A percentile compares a stretch with the other conserved stretches of the same genome.
Evolutionary conservation across 805 yeast genomes (phyloP).

Genomic region (Diddensiella caesifluorescens): DNA sequence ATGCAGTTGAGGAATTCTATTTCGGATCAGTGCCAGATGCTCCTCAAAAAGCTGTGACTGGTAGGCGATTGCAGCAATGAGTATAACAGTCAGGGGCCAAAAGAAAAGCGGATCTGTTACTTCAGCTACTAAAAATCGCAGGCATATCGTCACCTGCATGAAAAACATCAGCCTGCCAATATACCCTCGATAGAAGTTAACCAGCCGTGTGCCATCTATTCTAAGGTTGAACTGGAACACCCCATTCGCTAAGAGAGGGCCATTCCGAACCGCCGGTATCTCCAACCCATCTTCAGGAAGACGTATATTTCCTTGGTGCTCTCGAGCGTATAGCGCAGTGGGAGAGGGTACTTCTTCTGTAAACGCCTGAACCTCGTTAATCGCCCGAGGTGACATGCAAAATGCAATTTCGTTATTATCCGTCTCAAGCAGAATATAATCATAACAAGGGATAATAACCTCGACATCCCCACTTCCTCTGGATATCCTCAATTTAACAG

Average conservation of each 20-base stretch:
- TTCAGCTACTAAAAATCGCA: slow-evolving; percentile 4
- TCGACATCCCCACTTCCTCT: slow-evolving; percentile 1
- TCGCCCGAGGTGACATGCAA: slow-evolving; percentile 7
- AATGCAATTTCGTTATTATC: slow-evolving; percentile 5
- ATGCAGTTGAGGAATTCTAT: slow-evolving; percentile 1
- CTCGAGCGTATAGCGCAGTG: slow-evolving; percentile 1
- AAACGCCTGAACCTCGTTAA: neutral
- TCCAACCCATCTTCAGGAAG: no score
- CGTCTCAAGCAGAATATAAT: slow-evolving; percentile 9
- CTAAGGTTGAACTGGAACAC: slow-evolving; percentile 1
- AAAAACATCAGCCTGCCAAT: no score
- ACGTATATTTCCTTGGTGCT: no score
- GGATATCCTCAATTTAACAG: slow-evolving; percentile 2
- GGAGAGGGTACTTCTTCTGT: neutral
- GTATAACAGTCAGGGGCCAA: neutral
- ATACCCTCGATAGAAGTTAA: no score
- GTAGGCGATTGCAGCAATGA: neutral
- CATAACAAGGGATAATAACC: slow-evolving; percentile 10
- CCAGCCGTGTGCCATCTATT: no score
- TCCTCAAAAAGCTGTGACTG: slow-evolving; percentile 2
- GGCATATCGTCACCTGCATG: no score
- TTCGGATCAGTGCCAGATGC: neutral
- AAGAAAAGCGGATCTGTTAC: neutral
- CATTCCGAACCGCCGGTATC: no score
- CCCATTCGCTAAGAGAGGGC: no score